Evolutionary conservation across 495 filamentous ascomycete genomes (phyloP).

Genomic region (Penicillium crystallinum): DNA sequence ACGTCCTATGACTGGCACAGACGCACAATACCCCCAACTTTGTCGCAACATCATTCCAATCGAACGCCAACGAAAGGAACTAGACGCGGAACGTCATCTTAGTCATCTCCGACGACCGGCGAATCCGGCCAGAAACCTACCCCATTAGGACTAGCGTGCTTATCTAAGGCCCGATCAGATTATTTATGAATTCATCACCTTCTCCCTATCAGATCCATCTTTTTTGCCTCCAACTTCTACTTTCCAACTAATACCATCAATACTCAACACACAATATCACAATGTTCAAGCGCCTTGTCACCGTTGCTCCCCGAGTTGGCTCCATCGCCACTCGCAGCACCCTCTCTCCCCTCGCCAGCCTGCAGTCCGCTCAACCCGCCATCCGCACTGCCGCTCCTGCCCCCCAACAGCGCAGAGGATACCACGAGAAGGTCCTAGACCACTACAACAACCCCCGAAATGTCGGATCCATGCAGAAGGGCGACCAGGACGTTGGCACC

Average conservation of each 20-base stretch:
- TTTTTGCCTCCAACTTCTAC: slow-evolving; percentile 2
- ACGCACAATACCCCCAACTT: background rate
- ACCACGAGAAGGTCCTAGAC: slow-evolving; percentile 77
- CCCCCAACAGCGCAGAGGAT: slow-evolving; percentile 41
- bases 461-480: slow-evolving; percentile 87
- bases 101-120: slow-evolving; percentile 26
- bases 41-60: background rate
- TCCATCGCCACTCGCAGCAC: slow-evolving; percentile 40
- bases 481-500: slow-evolving; percentile 84
- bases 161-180: slow-evolving; percentile 25
- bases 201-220: slow-evolving; percentile 26
- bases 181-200: slow-evolving; percentile 33
- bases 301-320: slow-evolving; percentile 46
- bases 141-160: slow-evolving; percentile 20
- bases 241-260: background rate
- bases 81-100: slow-evolving; percentile 6
- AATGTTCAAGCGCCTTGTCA: slow-evolving; percentile 52
- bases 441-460: slow-evolving; percentile 93
- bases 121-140: slow-evolving; percentile 13
- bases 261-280: slow-evolving; percentile 9
- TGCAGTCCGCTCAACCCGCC: slow-evolving; percentile 31
- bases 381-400: slow-evolving; percentile 23
- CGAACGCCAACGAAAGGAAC: background rate
- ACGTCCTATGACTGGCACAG: background rate
- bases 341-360: slow-evolving; percentile 34